A percentile compares a stretch with the other conserved stretches of the same genome.
Evolutionary conservation across 2,329 filamentous ascomycete genomes (phyloP).

Genomic region (Xylariales sp.): DNA sequence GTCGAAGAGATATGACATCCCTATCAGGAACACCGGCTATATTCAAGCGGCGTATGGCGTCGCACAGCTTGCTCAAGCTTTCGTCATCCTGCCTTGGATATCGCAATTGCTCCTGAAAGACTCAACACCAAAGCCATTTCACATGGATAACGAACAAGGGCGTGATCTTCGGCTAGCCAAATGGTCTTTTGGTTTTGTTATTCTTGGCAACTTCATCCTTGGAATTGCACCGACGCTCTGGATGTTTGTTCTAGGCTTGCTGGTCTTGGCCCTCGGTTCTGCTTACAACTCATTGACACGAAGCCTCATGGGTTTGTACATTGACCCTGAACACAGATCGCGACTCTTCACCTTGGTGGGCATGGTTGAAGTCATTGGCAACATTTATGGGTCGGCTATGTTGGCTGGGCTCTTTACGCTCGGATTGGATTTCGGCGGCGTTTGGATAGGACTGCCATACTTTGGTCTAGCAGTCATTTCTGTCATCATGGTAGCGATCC

Average conservation of each 20-base stretch:
- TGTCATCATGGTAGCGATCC: neutral
- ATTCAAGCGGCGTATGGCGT: conserved; percentile 24
- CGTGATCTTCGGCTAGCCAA: conserved; percentile 24
- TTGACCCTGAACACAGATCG: conserved; percentile 24
- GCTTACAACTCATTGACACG: conserved; percentile 22
- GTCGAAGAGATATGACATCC: conserved; percentile 26
- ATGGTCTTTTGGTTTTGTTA: conserved; percentile 20
- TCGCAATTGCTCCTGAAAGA: conserved; percentile 16
- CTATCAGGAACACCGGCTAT: conserved; percentile 26
- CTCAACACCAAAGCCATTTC: conserved; percentile 15
- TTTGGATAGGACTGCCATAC: conserved; percentile 28
- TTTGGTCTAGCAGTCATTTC: conserved; percentile 18
- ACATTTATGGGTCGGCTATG: conserved; percentile 23
- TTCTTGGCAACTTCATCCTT: conserved; percentile 19
- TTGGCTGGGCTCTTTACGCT: conserved; percentile 26
- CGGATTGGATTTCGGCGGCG: conserved; percentile 22
- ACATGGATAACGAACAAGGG: conserved; percentile 19
- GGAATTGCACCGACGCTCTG: conserved; percentile 20
- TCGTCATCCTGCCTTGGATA: conserved; percentile 24
- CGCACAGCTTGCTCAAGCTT: conserved; percentile 20
- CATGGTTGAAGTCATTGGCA: conserved; percentile 26
- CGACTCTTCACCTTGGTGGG: conserved; percentile 26
- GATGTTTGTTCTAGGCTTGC: conserved; percentile 22
- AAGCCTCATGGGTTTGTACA: conserved; percentile 26
- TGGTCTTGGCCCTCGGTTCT: conserved; percentile 24